A percentile compares a stretch with the other conserved stretches of the same genome.
Evolutionary conservation across 208 protist species (phyloP).

Genomic region (Acanthamoeba castellanii): DNA sequence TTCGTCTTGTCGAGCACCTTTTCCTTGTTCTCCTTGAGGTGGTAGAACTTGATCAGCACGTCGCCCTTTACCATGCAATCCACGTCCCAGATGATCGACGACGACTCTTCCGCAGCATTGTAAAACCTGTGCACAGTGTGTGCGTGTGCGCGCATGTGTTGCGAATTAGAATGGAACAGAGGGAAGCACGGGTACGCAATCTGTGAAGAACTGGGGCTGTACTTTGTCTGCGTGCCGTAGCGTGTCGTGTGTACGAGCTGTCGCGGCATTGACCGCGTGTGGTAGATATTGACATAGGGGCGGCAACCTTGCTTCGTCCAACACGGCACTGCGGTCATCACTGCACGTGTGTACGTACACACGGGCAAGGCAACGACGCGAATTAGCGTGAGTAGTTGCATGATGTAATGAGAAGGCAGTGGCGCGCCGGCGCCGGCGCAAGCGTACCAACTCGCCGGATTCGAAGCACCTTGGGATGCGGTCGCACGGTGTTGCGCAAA

Average conservation of each 20-base stretch:
- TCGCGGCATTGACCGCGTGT: not conserved
- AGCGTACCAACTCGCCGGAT: constrained; percentile 30
- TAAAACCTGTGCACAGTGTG: not conserved
- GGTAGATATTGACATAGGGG: constrained; percentile 57
- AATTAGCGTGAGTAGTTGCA: not conserved
- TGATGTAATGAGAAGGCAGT: not conserved
- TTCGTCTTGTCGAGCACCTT: constrained; percentile 39
- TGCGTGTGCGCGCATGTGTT: not conserved
- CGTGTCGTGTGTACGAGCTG: constrained; percentile 38
- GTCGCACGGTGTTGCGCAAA: constrained; percentile 5
- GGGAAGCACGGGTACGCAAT: not conserved
- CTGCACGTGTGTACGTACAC: not conserved
- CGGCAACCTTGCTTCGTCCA: constrained; percentile 54
- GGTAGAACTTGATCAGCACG: constrained; percentile 54
- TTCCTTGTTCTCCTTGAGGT: constrained; percentile 35
- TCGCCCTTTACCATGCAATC: constrained; percentile 63
- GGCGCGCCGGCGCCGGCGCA: not conserved
- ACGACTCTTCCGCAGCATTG: not conserved
- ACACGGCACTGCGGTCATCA: constrained; percentile 11
- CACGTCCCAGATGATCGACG: constrained; percentile 55
- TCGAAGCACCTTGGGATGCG: constrained; percentile 16
- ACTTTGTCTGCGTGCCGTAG: not conserved
- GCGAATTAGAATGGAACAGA: not conserved
- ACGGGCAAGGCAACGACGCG: not conserved
- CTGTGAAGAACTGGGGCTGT: not conserved